phyloP scores from a whole-genome alignment of 192 early-diverging fungal species.

The Backusella australiensis region DNA sequence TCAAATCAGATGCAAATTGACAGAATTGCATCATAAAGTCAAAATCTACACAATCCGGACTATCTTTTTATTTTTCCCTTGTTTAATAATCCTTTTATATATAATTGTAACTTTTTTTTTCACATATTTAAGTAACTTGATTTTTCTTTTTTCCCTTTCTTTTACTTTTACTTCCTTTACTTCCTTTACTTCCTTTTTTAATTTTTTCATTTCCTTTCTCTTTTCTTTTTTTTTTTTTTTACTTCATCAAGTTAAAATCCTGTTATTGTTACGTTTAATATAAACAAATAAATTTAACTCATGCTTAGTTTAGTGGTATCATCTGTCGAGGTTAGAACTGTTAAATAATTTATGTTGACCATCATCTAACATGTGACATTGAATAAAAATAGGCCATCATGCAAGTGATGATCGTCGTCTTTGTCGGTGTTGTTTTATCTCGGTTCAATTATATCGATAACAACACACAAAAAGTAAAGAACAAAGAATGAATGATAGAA shows the following conservation, averaged over 20 bases:
- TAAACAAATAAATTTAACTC: not conserved
- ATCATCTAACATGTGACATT: not conserved
- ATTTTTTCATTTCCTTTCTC: not conserved
- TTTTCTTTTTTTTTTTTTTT: not conserved
- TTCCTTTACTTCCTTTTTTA: not conserved
- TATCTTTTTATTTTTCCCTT: not conserved
- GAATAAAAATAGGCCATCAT: constrained; percentile 27
- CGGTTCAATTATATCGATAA: constrained; percentile 21
- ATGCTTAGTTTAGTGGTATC: constrained; percentile 1
- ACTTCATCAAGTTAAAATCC: not conserved
- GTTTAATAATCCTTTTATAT: not conserved
- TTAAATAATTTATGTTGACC: no score
- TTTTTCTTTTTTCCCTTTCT: not conserved
- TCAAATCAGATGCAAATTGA: constrained; percentile 1
- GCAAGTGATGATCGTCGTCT: constrained; percentile 32
- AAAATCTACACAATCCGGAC: constrained; percentile 1
- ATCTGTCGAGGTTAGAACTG: not conserved
- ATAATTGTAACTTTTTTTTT: not conserved
- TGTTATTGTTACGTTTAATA: not conserved
- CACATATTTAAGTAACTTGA: not conserved
- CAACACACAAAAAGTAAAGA: constrained; percentile 25
- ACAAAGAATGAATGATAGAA: not conserved
- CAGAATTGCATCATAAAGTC: constrained; percentile 4
- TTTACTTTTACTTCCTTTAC: not conserved
- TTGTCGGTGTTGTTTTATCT: constrained; percentile 19